Percentiles rank a stretch among this genome's conserved stretches.
Conservation (phyloP, 2,329 filamentous ascomycete genomes). For the Cadophora sp. region DNA sequence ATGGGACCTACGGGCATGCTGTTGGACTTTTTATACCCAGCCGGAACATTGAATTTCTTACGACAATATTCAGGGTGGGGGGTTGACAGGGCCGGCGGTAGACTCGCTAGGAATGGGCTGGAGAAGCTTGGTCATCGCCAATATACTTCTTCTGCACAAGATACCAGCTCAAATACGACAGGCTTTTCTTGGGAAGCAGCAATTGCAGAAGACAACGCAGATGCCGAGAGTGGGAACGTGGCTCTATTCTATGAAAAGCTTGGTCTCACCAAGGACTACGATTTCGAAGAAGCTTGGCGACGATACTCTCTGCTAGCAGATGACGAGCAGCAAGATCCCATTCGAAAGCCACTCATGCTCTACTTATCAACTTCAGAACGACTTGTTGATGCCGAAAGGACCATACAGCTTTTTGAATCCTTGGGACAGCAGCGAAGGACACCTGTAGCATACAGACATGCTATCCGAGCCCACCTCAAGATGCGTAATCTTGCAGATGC, state of each 20-base stretch:
- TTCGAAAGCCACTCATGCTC: slow-evolving; percentile 43
- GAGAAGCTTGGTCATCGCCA: slow-evolving; percentile 42
- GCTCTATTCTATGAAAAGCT: slow-evolving; percentile 31
- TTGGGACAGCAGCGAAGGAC: slow-evolving; percentile 45
- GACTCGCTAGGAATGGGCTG: slow-evolving; percentile 29
- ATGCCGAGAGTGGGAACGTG: slow-evolving; percentile 2
- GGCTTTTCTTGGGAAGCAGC: neutral
- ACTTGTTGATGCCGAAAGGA: slow-evolving; percentile 50
- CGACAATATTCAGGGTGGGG: slow-evolving; percentile 42
- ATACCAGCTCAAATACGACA: slow-evolving; percentile 9
- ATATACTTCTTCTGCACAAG: slow-evolving; percentile 45
- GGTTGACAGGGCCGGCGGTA: slow-evolving; percentile 38
- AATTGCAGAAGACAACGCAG: neutral
- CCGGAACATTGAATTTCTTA: slow-evolving; percentile 48
- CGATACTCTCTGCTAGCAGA: slow-evolving; percentile 44
- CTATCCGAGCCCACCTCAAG: slow-evolving; percentile 53
- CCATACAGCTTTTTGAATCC: slow-evolving; percentile 53
- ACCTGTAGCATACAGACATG: slow-evolving; percentile 52
- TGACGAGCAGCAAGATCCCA: slow-evolving; percentile 28
- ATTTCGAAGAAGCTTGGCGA: slow-evolving; percentile 51
- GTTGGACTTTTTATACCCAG: slow-evolving; percentile 51
- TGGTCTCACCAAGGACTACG: slow-evolving; percentile 29
- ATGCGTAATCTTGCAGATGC: slow-evolving; percentile 49
- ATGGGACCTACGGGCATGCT: slow-evolving; percentile 35
- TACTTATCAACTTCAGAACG: slow-evolving; percentile 50